Evolutionary conservation across 169 alveolate genomes (phyloP), one percentile per base, ranked within the genome.

Genomic region (Eimeria tenella): DNA sequence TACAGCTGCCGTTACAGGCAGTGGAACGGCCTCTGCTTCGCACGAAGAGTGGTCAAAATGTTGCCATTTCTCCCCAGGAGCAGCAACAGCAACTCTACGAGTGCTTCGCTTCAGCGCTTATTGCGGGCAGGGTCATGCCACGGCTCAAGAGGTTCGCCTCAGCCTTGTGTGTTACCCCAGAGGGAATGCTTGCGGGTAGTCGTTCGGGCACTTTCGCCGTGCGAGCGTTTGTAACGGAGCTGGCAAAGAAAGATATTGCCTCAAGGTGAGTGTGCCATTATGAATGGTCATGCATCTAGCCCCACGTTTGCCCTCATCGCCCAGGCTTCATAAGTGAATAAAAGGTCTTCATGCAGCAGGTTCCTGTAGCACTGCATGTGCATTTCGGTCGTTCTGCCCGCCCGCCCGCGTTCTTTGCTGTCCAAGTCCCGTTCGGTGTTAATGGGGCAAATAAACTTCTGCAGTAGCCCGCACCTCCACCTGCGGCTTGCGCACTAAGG

Each of bases 1-100:
- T 89, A 31, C 83, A 73, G 70, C 19, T 89, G 55, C 79, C 94
- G 63, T 63, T 89, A 81, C 94, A 88, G 10, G 94, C 94, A n/a
- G 94, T 74, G 23, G 94, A 89, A 53, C 25, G 77, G 70, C 81
- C 74, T 23, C 87, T 89, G n/a, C 94, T 88, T 21, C 81, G 71
- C 56, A 82, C 58, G 5, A 0, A 74, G 74, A 53, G 70, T 25
- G 15, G 23, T 13, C 62, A 10, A 25, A 58, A 49, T 25, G 13
- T 25, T 2, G 56, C 63, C 50, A 55, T 82, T 9, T 58, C 90
- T 19, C 5, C 75, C n/a, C 71, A 82, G 90, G 75, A 82, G 94
- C 58, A 75, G 62, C 94, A 88, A 25, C 75, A 52, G 75, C 88
- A 71, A 8, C 68, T 89, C 9, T 74, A 89, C 60, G 68, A 60